These are phyloP conservation scores for Licmophora abbreviata DNA, from an alignment of 108 stramenopile species.

Conservation along the genomic window DNA sequence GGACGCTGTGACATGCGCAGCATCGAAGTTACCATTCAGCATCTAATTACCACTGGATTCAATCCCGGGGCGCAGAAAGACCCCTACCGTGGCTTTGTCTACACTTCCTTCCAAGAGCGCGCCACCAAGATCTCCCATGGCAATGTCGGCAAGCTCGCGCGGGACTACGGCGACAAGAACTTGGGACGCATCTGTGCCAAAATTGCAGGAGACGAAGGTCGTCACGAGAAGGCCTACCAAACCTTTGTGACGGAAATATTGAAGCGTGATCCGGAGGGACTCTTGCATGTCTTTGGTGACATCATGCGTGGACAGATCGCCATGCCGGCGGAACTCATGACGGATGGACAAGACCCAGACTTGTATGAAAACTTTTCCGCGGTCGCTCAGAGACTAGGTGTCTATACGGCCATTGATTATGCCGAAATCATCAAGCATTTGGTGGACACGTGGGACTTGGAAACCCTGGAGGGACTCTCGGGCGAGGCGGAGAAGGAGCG, in stretches of 20 bases:
- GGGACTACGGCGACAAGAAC: conserved; percentile 55
- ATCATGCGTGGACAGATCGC: conserved; percentile 85
- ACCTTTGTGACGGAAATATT: conserved; percentile 74
- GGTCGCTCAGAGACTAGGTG: conserved; percentile 77
- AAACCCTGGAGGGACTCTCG: conserved; percentile 64
- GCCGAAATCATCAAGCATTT: conserved; percentile 87
- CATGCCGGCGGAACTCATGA: conserved; percentile 91
- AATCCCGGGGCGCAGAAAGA: conserved; percentile 83
- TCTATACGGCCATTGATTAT: conserved; percentile 91
- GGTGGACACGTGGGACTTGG: conserved; percentile 76
- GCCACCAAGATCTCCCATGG: conserved; percentile 86
- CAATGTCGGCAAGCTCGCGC: conserved; percentile 78
- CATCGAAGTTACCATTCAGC: conserved; percentile 89
- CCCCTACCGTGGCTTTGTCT: conserved; percentile 91
- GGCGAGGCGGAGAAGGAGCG: conserved; percentile 74
- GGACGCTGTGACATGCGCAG: conserved; percentile 84
- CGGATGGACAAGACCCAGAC: conserved; percentile 64
- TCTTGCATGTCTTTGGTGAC: conserved; percentile 73
- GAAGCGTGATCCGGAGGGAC: conserved; percentile 78
- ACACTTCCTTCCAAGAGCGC: conserved; percentile 92
- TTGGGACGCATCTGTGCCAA: conserved; percentile 75
- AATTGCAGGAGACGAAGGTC: conserved; percentile 88
- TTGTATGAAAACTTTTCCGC: conserved; percentile 82
- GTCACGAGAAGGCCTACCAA: conserved; percentile 92
- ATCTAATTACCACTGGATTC: conserved; percentile 86